Evolutionary conservation across 2,329 filamentous ascomycete species (phyloP).

Genomic region (Arthrobotrys iridis): DNA sequence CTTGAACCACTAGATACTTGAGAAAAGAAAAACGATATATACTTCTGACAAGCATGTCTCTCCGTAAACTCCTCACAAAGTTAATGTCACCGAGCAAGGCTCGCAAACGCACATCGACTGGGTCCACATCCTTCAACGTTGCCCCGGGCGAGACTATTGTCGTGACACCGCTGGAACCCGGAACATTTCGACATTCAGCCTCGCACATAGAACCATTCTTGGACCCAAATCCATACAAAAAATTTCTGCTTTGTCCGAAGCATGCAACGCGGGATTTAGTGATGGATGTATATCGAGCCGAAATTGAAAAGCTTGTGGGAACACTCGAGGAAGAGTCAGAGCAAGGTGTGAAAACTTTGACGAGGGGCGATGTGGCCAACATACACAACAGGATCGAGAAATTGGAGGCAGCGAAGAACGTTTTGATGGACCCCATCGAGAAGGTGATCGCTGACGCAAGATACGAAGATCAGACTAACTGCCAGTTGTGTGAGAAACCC

Average conservation of each 20-base stretch:
- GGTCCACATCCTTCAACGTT: background rate
- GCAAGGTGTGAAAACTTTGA: slow-evolving; percentile 2
- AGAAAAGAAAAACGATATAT: no score
- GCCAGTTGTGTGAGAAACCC: background rate
- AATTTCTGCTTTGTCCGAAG: slow-evolving; percentile 7
- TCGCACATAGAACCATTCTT: no score
- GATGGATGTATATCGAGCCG: background rate
- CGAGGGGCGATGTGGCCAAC: no score
- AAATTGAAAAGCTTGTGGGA: background rate
- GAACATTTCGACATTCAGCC: background rate
- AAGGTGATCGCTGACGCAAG: background rate
- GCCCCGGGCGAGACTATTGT: no score
- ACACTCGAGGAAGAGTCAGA: background rate
- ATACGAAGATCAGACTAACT: background rate
- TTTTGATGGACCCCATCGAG: background rate
- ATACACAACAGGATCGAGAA: background rate
- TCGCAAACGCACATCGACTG: background rate
- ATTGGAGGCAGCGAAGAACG: background rate
- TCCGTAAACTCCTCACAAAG: background rate
- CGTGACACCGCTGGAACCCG: no score
- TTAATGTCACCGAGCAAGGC: background rate
- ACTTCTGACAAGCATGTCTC: background rate
- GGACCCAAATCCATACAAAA: slow-evolving; percentile 2
- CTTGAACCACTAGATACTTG: no score
- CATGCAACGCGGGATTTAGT: background rate